Percentiles rank a stretch among this genome's conserved stretches.
Evolutionary conservation across 2,329 filamentous ascomycete species (phyloP).

Genomic region (Penicillium sp.): DNA sequence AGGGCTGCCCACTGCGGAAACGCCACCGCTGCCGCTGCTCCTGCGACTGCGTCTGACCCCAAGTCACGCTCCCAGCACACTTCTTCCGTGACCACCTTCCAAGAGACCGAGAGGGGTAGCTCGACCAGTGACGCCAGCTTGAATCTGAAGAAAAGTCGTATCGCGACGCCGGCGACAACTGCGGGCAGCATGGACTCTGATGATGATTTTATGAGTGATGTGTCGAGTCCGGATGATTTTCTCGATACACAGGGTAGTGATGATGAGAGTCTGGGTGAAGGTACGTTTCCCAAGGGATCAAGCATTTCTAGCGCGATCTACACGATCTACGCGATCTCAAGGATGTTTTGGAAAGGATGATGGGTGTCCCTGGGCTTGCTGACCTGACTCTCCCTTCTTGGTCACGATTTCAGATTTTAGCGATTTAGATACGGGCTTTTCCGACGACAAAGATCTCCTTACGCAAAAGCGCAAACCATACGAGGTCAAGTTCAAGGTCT

Average conservation of each 20-base stretch:
- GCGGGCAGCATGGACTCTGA: slow-evolving; percentile 83
- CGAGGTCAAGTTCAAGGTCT: slow-evolving; percentile 82
- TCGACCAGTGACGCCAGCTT: slow-evolving; percentile 19
- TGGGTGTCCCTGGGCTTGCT: not conserved
- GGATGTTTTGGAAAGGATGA: not conserved
- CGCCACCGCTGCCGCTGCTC: slow-evolving; percentile 33
- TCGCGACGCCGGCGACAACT: slow-evolving; percentile 49
- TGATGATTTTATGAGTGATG: slow-evolving; percentile 85
- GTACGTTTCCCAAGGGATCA: slow-evolving; percentile 30
- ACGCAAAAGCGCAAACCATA: slow-evolving; percentile 75
- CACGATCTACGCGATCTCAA: not conserved
- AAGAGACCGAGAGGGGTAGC: slow-evolving; percentile 30
- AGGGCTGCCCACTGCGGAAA: slow-evolving; percentile 30
- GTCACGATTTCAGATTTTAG: slow-evolving; percentile 54
- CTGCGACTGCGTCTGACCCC: slow-evolving; percentile 30
- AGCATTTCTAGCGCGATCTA: not conserved
- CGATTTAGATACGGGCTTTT: slow-evolving; percentile 63
- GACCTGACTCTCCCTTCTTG: slow-evolving; percentile 13
- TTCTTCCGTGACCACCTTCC: slow-evolving; percentile 19
- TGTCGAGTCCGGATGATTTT: slow-evolving; percentile 75
- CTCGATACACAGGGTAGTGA: slow-evolving; percentile 72
- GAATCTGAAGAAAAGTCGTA: slow-evolving; percentile 34
- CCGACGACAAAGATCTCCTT: slow-evolving; percentile 70
- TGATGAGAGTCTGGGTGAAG: slow-evolving; percentile 59
- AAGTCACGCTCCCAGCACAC: slow-evolving; percentile 32